Evolutionary conservation across 73 alveolate species (phyloP).

Genomic region (Tetrahymena borealis): DNA sequence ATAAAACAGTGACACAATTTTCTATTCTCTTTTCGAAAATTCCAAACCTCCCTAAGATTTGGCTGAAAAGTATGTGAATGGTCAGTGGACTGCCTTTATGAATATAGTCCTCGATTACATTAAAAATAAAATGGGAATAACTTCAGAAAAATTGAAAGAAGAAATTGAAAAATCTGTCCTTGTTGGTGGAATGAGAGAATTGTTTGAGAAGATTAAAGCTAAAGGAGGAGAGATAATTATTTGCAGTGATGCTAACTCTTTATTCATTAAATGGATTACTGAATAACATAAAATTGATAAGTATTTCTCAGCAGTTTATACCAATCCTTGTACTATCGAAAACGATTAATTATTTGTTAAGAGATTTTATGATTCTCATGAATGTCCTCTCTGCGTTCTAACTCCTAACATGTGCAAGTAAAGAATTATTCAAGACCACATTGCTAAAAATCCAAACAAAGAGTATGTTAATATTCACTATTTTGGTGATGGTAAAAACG

Average conservation of each 20-base stretch:
- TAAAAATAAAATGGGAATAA: neutral
- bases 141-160: neutral
- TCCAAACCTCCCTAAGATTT: neutral
- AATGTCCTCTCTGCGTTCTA: neutral
- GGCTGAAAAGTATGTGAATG: neutral
- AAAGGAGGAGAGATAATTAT: neutral
- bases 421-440: neutral
- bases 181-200: neutral
- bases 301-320: neutral
- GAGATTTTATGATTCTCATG: neutral
- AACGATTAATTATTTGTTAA: neutral
- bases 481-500: neutral
- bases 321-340: neutral
- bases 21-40: neutral
- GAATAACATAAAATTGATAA: neutral
- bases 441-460: neutral
- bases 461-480: neutral
- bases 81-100: neutral
- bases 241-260: neutral
- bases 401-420: neutral
- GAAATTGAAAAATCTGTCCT: neutral
- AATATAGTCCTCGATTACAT: neutral
- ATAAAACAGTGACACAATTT: neutral
- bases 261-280: neutral
- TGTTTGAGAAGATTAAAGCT: neutral